Evolutionary conservation across 148 eudicot genomes (phyloP).

Genomic region (Cornus florida): DNA sequence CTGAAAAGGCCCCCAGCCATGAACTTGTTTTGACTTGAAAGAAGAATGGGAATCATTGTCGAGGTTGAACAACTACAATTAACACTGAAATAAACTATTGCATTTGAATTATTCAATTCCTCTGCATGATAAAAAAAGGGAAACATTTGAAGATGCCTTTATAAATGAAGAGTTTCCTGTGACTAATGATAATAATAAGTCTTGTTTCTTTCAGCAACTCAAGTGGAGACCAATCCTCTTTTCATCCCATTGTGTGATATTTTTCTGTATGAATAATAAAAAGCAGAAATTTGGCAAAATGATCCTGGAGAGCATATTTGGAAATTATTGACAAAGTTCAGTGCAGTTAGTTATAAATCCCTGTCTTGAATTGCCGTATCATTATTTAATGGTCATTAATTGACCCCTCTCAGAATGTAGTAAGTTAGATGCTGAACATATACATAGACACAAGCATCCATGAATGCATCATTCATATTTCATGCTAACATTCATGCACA

Average conservation of each 20-base stretch:
- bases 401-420: too few species aligned
- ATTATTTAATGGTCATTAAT: too few species aligned
- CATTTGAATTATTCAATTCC: neutral
- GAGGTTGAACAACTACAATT: neutral
- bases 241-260: neutral
- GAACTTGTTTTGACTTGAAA: neutral
- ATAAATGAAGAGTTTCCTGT: neutral
- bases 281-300: neutral
- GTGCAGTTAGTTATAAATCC: too few species aligned
- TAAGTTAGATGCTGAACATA: neutral
- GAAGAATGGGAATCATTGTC: neutral
- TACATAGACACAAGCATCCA: neutral
- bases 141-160: neutral
- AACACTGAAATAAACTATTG: neutral
- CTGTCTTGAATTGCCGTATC: too few species aligned
- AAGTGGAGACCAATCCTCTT: neutral
- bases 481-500: neutral
- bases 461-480: neutral
- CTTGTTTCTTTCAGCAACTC: neutral
- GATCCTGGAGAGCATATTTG: neutral
- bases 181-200: neutral
- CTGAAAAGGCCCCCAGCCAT: neutral
- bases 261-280: neutral
- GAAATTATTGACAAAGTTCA: too few species aligned
- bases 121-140: too few species aligned